A percentile compares a stretch with the other conserved stretches of the same genome.
phyloP scores from a whole-genome alignment of 768 basidiomycete genomes.

The Mycena venus region DNA sequence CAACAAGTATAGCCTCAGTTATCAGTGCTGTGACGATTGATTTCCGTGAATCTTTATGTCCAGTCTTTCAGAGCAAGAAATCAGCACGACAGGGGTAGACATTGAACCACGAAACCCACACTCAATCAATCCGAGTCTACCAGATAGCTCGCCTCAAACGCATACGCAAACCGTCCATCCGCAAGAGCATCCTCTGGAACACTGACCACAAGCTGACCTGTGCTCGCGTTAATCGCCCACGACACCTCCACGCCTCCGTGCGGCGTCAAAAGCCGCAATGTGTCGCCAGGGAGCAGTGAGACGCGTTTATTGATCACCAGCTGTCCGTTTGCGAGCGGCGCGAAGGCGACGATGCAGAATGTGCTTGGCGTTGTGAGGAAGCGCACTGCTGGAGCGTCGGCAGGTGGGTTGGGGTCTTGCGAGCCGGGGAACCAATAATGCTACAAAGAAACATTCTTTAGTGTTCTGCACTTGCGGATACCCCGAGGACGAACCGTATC shows the following conservation, averaged over 20 bases:
- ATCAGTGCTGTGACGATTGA: too few species aligned
- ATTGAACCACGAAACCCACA: neutral
- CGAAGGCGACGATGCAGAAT: conserved; percentile 64
- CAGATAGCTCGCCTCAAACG: conserved; percentile 7
- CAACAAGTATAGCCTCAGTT: neutral
- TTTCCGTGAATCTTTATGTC: too few species aligned
- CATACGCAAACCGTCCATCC: conserved; percentile 13
- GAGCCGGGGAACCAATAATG: conserved; percentile 63
- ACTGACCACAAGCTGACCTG: conserved; percentile 8
- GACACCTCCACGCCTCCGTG: neutral
- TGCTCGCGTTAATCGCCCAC: neutral
- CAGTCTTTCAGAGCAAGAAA: too few species aligned
- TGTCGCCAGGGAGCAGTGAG: conserved; percentile 60
- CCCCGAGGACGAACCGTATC: conserved; percentile 55
- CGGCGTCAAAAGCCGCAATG: conserved; percentile 54
- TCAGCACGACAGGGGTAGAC: too few species aligned
- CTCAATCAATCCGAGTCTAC: neutral
- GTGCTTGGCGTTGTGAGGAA: conserved; percentile 64
- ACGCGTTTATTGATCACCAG: conserved; percentile 54
- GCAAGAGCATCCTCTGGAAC: neutral
- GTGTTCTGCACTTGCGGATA: neutral
- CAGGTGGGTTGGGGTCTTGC: conserved; percentile 47
- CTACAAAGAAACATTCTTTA: conserved; percentile 37
- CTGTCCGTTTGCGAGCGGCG: conserved; percentile 46
- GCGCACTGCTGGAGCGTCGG: conserved; percentile 46